Conservation (phyloP, 2,329 filamentous ascomycete genomes). For the Xylariaceae sp. region DNA sequence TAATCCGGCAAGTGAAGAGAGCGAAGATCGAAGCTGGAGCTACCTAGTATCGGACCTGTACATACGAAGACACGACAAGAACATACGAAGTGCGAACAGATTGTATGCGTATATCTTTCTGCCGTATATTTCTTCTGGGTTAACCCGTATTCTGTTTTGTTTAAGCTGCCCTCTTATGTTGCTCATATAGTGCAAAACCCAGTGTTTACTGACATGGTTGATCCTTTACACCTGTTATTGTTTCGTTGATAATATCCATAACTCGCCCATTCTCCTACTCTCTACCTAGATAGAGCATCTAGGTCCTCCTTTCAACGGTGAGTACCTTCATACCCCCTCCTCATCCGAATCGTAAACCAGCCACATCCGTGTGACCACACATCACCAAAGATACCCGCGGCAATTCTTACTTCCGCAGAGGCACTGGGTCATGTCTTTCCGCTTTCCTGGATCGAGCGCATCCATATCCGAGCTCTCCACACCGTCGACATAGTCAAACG, state of each 20-base stretch:
- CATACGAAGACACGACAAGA: too few species aligned
- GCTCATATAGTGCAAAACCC: neutral
- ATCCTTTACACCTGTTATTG: neutral
- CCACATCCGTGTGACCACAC: neutral
- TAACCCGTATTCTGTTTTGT: neutral
- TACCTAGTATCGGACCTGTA: too few species aligned
- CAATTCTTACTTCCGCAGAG: slow-evolving; percentile 63
- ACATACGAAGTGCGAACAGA: neutral
- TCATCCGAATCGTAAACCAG: neutral
- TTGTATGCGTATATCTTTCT: neutral
- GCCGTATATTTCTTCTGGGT: neutral
- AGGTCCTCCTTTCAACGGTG: neutral
- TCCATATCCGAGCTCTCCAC: slow-evolving; percentile 47
- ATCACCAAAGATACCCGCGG: slow-evolving; percentile 62
- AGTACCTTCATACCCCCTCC: neutral
- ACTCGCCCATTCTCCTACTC: neutral
- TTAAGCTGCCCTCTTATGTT: neutral
- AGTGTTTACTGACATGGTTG: neutral
- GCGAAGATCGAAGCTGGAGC: too few species aligned
- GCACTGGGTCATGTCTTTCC: slow-evolving; percentile 52
- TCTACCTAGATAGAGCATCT: neutral
- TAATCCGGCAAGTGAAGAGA: too few species aligned
- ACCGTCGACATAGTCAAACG: slow-evolving; percentile 73
- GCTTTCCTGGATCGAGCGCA: slow-evolving; percentile 44
- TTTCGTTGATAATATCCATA: neutral